Evolutionary conservation across 2,329 filamentous ascomycete species (phyloP), one percentile per base, ranked within the genome.

Genomic region (Penicillium occitanis): DNA sequence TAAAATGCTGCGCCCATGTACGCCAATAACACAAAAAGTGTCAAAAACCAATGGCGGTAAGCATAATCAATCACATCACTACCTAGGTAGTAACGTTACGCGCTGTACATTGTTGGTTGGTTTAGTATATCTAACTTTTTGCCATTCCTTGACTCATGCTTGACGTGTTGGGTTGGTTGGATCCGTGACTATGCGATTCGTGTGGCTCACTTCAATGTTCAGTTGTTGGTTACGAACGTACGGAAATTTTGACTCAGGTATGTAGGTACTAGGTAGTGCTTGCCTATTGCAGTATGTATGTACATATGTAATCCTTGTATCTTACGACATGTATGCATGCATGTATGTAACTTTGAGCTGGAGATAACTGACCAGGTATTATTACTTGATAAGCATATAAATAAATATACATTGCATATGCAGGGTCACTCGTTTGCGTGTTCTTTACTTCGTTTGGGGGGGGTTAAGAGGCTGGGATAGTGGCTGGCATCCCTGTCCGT

Each of bases 391-490:
- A 65, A 59, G 46, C 46, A 53, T 57, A 19, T 57, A 57, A 10
- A 57, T 37, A 57, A 19, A 14, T 19, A 57, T 61, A 61, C 58
- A 65, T 65, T 65, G 64, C 64, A 61, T 65, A 61, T 65, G 64
- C 64, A 65, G 58, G 42, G 53, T 48, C 42, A 42, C 48, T 58
- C 30, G 30, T 11, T 35, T 55, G 30, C 17, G 51, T 19, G 51
- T 35, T 55, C 33, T 2, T 57, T 40, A 14, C 35, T 37, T 37
- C 11, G 35, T 37, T 5, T 19, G 5, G n/a, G 51, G 5, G n/a
- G 19, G 51, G 7, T 25, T 25, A 25, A 25, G 25, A 25, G 25
- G 25, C 28, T 33, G 51, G 51, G 30, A 37, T 11, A 14, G 53
- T 14, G 30, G 33, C n/a, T 22, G 53, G 30, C 2, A 57, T 37